Base-by-base conservation (phyloP, 257 asterid species). In the Solanum megistacrolobum region DNA sequence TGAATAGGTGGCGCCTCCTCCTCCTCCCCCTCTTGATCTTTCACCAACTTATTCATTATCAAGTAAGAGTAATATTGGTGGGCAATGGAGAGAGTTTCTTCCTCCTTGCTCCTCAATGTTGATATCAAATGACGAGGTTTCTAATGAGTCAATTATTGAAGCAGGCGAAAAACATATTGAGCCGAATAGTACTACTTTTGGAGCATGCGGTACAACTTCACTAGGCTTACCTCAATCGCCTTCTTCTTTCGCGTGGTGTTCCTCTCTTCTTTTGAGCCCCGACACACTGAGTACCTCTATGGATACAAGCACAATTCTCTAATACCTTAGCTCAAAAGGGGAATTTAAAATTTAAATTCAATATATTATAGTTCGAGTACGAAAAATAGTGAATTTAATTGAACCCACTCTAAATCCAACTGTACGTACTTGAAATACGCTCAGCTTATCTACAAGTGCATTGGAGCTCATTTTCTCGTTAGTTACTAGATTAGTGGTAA, bases 21-120 rank as follows among this genome's bases (percentile, higher is more conserved):
- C 96, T 43, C 98, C 96, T 65, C 94, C 98, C 1, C 93, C 94
- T 2, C 91, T 92, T 7, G 92, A 90, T 84, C 90, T 94, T 39
- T 73, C 93, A 82, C 89, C 88, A 35, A 12, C 86, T 39, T 39
- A 39, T 12, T 13, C 78, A 36, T 9, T 31, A n/a, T 58, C 89
- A 39, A 39, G 74, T 36, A 23, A 75, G 9, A 39, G 3, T 12
- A 23, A 27, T 84, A 29, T 16, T 68, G 29, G 7, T 16, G 39
- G 75, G 18, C 72, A 58, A 83, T 39, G 86, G 41, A 9, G 68
- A 9, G 41, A 32, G 48, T 38, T 76, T 31, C 68, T 78, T 62
- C 58, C 76, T 39, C 62, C 87, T 21, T 31, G 48, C 39, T 35
- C 25, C 21, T 36, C 29, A 39, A 3, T n/a, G 83, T 21, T 86